Percentiles rank a stretch among this genome's conserved stretches.
phyloP scores from a whole-genome alignment of 345 rosid species.

The Ricinus communis region DNA sequence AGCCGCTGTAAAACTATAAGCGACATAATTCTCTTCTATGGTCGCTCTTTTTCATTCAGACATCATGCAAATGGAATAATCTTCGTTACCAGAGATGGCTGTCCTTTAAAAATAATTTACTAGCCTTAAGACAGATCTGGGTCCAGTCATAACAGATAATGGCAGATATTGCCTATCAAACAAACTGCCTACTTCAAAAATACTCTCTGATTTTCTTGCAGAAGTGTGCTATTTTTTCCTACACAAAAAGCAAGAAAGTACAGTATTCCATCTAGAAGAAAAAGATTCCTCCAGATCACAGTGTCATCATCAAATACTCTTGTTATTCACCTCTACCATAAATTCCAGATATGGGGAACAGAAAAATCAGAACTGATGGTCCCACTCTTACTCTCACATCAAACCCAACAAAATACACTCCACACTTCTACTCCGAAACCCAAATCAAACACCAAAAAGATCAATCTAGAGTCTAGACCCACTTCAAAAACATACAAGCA shows the following conservation, averaged over 20 bases:
- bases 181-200: background rate
- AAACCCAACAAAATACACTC: constrained; percentile 38
- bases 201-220: constrained; percentile 14
- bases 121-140: constrained; percentile 23
- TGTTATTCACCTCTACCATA: constrained; percentile 33
- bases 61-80: background rate
- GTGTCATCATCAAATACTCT: constrained; percentile 30
- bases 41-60: background rate
- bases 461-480: constrained; percentile 13
- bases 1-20: background rate
- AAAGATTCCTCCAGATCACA: constrained; percentile 36
- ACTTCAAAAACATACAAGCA: constrained; percentile 5
- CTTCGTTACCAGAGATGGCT: background rate
- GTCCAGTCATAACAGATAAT: constrained; percentile 15
- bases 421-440: constrained; percentile 22
- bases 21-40: background rate
- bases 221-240: constrained; percentile 11
- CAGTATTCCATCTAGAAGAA: constrained; percentile 23
- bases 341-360: constrained; percentile 44
- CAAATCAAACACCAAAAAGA: constrained; percentile 12
- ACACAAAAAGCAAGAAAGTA: constrained; percentile 24
- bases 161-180: constrained; percentile 11
- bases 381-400: constrained; percentile 55
- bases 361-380: constrained; percentile 45
- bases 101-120: constrained; percentile 13